phyloP scores from a whole-genome alignment of 179 eudicot species.

The Vitellaria paradoxa region DNA sequence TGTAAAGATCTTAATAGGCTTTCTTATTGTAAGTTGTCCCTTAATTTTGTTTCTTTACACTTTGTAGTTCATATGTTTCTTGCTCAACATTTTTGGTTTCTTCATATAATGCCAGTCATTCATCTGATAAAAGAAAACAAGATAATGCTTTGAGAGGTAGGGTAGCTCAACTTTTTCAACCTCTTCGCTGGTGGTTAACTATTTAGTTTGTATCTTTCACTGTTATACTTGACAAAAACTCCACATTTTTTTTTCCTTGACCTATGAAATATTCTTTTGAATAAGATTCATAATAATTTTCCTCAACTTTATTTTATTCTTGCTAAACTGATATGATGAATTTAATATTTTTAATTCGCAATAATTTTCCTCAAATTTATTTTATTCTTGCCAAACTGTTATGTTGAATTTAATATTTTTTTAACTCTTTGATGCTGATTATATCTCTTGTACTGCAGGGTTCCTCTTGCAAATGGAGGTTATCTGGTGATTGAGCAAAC shows the following conservation, averaged over 20 bases:
- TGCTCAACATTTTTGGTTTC: background rate
- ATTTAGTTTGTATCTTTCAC: background rate
- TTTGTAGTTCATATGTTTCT: background rate
- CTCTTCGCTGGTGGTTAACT: background rate
- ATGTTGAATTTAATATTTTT: background rate
- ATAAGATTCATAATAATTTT: conserved; percentile 6
- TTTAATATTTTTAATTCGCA: background rate
- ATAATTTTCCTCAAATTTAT: background rate
- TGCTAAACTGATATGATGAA: background rate
- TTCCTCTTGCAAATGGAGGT: conserved; percentile 84
- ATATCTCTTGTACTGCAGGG: conserved; percentile 42
- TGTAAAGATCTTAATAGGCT: background rate
- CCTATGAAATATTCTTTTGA: background rate
- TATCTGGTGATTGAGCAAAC: conserved; percentile 95
- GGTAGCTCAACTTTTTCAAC: no score
- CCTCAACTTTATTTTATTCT: background rate
- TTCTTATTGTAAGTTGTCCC: background rate
- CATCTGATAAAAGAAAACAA: background rate
- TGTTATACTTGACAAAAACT: background rate
- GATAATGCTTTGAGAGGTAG: background rate
- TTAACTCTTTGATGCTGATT: conserved; percentile 22
- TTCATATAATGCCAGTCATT: background rate
- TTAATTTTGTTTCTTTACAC: background rate
- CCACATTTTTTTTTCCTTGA: background rate
- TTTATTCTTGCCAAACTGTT: background rate